Base-by-base conservation (phyloP, 1,284 basidiomycete species). In the Paramarasmius palmivorus region DNA sequence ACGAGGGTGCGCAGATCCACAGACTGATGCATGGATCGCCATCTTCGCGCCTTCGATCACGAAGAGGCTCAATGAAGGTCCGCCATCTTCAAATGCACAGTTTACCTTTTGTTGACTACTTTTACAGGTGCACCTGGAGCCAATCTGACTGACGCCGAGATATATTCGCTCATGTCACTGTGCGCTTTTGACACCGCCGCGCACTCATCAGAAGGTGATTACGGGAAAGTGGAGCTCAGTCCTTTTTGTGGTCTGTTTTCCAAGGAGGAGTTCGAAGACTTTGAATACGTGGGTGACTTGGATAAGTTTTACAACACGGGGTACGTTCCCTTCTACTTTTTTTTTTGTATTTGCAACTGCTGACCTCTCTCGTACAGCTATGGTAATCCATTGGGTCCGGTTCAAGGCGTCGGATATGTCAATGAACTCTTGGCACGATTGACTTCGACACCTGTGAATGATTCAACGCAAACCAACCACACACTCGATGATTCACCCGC, bases 371-470 rank as follows among this genome's bases (percentile, higher is more conserved):
- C 36, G 17, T 55, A 32, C 53, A 88, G 86, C 19, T 83, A 89
- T 58, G 89, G 89, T 5, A 80, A 83, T 59, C 60, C 68, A 1
- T 74, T 90, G 2, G 90, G 90, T 0, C 83, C 74, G 2, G 82
- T 90, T 1, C 88, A 90, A 67, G 89, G 88, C 40, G 87, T 92
- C 5, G 92, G 92, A 3, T 94, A 88, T 65, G 73, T 91, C 61
- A 93, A 93, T 66, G 92, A 94, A 68, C 82, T 95, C 35, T 71
- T 94, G 17, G 88, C 91, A 0, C 82, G 92, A n/a, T 76, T 94
- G 26, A 88, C 84, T 0, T 74, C 76, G 12, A 66, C 69, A 14
- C 76, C 81, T 0, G 84, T 90, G 5, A 65, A 65, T 25, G 91
- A 93, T 68, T 63, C 74, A 51, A 93, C 92, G 0, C 87, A 88